phyloP scores from a whole-genome alignment of 305 asterid species.

The Rubia occidens region DNA sequence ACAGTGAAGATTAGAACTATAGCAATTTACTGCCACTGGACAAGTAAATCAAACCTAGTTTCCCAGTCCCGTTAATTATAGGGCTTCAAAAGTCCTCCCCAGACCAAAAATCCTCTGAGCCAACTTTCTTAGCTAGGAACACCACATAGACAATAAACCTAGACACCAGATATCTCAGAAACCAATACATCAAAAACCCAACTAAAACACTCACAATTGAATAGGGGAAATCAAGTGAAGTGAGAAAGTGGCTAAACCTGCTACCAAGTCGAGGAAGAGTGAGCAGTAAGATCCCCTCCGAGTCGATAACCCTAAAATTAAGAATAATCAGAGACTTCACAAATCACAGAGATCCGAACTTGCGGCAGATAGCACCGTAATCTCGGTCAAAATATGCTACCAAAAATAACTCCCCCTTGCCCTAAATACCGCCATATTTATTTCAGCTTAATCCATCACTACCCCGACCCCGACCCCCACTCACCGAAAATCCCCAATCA shows the following conservation, averaged over 20 bases:
- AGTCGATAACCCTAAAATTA: slow-evolving; percentile 35
- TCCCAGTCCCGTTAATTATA: neutral
- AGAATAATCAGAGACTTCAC: slow-evolving; percentile 28
- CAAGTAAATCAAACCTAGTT: neutral
- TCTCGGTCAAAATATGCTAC: slow-evolving; percentile 24
- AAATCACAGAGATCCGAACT: slow-evolving; percentile 58
- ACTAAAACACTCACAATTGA: neutral
- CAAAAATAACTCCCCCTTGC: slow-evolving; percentile 17
- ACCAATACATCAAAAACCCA: slow-evolving; percentile 8
- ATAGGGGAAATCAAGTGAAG: neutral
- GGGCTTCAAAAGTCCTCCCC: slow-evolving; percentile 9
- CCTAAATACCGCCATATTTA: slow-evolving; percentile 22
- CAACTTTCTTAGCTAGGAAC: neutral
- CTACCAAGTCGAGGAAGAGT: slow-evolving; percentile 26
- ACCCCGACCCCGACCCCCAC: neutral
- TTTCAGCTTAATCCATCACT: slow-evolving; percentile 12
- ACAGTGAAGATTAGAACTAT: neutral
- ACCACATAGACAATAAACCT: neutral
- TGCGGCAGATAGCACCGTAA: slow-evolving; percentile 28
- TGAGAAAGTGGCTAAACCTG: slow-evolving; percentile 27
- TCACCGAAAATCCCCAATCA: neutral
- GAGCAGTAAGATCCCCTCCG: slow-evolving; percentile 16
- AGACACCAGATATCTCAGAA: slow-evolving; percentile 1
- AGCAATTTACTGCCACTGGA: neutral
- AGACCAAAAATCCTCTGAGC: neutral